These are phyloP conservation scores for Simplicillium sp. DNA, from an alignment of 2,329 filamentous ascomycete genomes.

Conservation along the genomic window DNA sequence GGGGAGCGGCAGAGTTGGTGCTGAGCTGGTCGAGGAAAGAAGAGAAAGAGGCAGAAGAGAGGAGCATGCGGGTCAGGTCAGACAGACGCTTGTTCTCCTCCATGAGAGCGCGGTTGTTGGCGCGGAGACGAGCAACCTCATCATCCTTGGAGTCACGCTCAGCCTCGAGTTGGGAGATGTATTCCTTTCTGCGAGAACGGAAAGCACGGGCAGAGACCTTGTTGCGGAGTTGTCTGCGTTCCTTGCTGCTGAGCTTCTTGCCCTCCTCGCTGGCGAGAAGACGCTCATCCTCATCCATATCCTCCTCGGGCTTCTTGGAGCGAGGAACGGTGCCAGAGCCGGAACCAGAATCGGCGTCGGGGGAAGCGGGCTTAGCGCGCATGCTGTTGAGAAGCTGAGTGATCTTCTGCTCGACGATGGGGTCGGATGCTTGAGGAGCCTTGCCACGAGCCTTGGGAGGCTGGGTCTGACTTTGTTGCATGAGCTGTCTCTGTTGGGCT, in stretches of 20 bases:
- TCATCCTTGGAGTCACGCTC: slow-evolving; percentile 78
- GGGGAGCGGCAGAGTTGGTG: slow-evolving; percentile 36
- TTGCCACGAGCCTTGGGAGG: slow-evolving; percentile 36
- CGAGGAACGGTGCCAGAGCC: slow-evolving; percentile 61
- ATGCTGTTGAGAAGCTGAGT: slow-evolving; percentile 88
- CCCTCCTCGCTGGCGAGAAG: slow-evolving; percentile 93
- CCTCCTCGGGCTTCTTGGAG: slow-evolving; percentile 86
- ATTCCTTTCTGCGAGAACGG: slow-evolving; percentile 97
- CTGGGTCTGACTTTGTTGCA: slow-evolving; percentile 37
- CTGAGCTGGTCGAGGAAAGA: slow-evolving; percentile 67
- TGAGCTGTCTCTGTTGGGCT: slow-evolving; percentile 57
- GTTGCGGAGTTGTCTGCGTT: slow-evolving; percentile 93
- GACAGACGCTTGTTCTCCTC: slow-evolving; percentile 79
- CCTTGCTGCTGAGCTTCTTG: slow-evolving; percentile 98
- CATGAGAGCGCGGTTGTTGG: slow-evolving; percentile 70
- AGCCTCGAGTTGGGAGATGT: slow-evolving; percentile 86
- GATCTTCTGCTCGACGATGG: slow-evolving; percentile 83
- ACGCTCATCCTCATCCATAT: slow-evolving; percentile 97
- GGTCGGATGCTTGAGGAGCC: slow-evolving; percentile 47
- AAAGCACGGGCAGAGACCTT: slow-evolving; percentile 98
- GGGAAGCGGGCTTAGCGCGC: slow-evolving; percentile 58
- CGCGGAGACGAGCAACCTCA: slow-evolving; percentile 72
- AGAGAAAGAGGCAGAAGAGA: slow-evolving; percentile 73
- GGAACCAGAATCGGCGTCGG: slow-evolving; percentile 32
- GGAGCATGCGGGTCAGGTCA: slow-evolving; percentile 71